phyloP scores from a whole-genome alignment of 805 yeast genomes.

The Lipomyces yamadae region DNA sequence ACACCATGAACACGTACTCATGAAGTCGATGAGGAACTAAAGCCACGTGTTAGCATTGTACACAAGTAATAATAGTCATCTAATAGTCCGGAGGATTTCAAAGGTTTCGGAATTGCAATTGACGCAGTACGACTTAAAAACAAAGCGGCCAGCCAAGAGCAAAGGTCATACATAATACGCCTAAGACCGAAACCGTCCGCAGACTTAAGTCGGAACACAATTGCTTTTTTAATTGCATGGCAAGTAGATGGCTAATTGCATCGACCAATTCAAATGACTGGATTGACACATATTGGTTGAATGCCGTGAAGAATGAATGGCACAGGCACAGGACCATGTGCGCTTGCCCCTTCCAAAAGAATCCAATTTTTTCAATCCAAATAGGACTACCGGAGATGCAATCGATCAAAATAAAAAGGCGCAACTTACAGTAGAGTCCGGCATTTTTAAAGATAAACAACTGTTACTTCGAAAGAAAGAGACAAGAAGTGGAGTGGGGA shows the following conservation, averaged over 20 bases:
- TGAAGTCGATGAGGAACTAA: slow-evolving; percentile 45
- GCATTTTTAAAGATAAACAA: not conserved
- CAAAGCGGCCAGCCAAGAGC: not conserved
- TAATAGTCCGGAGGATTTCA: not conserved
- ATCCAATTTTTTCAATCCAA: not conserved
- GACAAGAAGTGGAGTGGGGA: not conserved
- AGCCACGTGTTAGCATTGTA: not conserved
- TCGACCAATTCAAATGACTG: not conserved
- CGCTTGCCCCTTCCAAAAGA: not conserved
- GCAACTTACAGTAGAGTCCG: slow-evolving; percentile 6
- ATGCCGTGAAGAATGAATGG: not conserved
- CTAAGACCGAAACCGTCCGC: not conserved
- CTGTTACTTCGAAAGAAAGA: not conserved
- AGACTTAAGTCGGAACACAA: not conserved
- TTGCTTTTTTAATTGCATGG: not conserved
- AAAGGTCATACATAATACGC: not conserved
- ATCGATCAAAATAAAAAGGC: not conserved
- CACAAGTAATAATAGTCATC: not conserved
- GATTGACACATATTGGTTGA: not conserved
- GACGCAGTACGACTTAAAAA: not conserved
- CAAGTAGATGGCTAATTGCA: not conserved
- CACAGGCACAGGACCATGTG: not conserved
- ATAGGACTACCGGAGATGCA: not conserved
- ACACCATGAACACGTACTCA: slow-evolving; percentile 37
- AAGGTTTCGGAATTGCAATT: not conserved